Evolutionary conservation across 2,329 filamentous ascomycete genomes (phyloP).

Genomic region (Ophiocordyceps sinensis): DNA sequence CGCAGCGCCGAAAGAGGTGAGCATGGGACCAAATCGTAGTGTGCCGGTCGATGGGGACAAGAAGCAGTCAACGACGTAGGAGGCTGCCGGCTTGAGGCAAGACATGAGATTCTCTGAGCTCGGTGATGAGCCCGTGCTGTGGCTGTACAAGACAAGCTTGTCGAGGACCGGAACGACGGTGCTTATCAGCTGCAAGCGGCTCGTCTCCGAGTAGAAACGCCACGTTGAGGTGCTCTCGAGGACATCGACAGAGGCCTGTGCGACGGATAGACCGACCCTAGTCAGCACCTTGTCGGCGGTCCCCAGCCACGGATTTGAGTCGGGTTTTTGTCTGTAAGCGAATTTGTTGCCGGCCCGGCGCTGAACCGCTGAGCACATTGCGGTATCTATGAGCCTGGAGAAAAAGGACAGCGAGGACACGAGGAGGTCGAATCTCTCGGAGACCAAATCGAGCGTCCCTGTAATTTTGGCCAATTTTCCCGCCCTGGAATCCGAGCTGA

Average conservation of each 20-base stretch:
- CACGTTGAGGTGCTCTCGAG: conserved; percentile 78
- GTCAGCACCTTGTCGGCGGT: conserved; percentile 67
- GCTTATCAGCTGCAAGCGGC: conserved; percentile 54
- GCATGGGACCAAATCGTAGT: conserved; percentile 61
- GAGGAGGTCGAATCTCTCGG: conserved; percentile 65
- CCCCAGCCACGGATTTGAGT: conserved; percentile 47
- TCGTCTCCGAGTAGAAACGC: conserved; percentile 58
- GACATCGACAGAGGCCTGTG: conserved; percentile 63
- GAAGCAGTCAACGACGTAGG: conserved; percentile 64
- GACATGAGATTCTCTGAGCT: conserved; percentile 33
- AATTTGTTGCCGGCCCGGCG: conserved; percentile 43
- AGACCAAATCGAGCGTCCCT: conserved; percentile 66
- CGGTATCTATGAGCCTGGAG: conserved; percentile 59
- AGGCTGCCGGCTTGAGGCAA: conserved; percentile 57
- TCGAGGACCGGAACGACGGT: conserved; percentile 57
- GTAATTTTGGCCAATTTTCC: conserved; percentile 67
- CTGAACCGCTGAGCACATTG: conserved; percentile 53
- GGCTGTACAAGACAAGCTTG: conserved; percentile 56
- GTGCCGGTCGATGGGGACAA: conserved; percentile 55
- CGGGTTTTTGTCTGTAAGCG: conserved; percentile 27
- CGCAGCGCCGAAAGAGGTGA: conserved; percentile 47
- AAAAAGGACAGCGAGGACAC: conserved; percentile 61
- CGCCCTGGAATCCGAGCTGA: conserved; percentile 62
- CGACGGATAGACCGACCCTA: conserved; percentile 56
- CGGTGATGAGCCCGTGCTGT: conserved; percentile 54